phyloP scores from a whole-genome alignment of 257 asterid species.

The Solanum peruvianum region DNA sequence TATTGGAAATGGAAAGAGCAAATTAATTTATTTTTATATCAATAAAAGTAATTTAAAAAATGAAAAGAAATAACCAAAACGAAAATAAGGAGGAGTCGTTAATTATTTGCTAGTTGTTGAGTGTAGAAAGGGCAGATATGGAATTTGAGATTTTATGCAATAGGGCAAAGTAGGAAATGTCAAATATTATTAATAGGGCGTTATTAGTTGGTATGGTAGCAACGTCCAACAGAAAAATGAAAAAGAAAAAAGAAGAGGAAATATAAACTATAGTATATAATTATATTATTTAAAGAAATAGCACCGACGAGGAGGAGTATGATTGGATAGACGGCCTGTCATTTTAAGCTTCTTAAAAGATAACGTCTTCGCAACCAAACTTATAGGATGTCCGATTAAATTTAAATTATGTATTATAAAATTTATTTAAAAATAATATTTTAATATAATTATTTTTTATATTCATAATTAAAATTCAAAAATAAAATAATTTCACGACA shows the following conservation, averaged over 20 bases:
- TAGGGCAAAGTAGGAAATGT: not conserved
- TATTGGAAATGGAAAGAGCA: not conserved
- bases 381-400: not conserved
- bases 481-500: too few species aligned
- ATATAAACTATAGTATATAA: not conserved
- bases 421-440: too few species aligned
- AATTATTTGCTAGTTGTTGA: not conserved
- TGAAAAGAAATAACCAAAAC: not conserved
- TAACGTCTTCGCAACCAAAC: not conserved
- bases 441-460: too few species aligned
- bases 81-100: not conserved
- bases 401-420: too few species aligned
- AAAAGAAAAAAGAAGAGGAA: too few species aligned
- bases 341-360: not conserved
- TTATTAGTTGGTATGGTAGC: not conserved
- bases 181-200: not conserved
- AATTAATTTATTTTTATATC: not conserved
- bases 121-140: not conserved
- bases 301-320: not conserved
- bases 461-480: too few species aligned
- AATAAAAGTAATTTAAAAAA: not conserved
- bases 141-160: not conserved
- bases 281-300: not conserved
- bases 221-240: not conserved
- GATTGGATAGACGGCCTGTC: not conserved